Conservation (phyloP, 1,284 basidiomycete species). For the Exobasidium cylindrosporum region DNA sequence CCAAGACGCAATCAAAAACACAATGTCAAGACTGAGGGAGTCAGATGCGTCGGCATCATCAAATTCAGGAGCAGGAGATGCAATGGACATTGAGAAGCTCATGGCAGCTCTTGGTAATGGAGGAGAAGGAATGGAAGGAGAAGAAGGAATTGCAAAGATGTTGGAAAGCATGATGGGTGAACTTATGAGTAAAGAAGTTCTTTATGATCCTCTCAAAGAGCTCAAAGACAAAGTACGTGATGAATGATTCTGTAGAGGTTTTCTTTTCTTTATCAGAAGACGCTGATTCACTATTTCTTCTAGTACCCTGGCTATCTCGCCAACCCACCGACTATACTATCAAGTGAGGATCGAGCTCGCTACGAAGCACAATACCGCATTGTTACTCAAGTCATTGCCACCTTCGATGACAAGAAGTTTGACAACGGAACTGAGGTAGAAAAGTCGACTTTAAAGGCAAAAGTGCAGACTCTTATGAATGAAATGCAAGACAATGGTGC, state of each 20-base stretch:
- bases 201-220: conserved; percentile 89
- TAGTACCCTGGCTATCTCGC: conserved; percentile 80
- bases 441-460: conserved; percentile 61
- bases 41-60: conserved; percentile 61
- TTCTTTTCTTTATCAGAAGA: conserved; percentile 4
- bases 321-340: conserved; percentile 53
- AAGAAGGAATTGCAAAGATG: conserved; percentile 68
- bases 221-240: conserved; percentile 71
- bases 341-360: conserved; percentile 66
- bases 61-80: conserved; percentile 44
- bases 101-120: conserved; percentile 55
- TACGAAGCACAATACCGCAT: conserved; percentile 69
- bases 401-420: conserved; percentile 67
- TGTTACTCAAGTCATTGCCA: conserved; percentile 68
- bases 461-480: conserved; percentile 70
- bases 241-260: conserved; percentile 1
- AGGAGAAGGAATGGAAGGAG: conserved; percentile 42
- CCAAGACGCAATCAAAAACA: conserved; percentile 72
- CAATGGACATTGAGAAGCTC: conserved; percentile 68
- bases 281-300: background rate
- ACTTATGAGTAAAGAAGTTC: conserved; percentile 86
- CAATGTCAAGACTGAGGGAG: conserved; percentile 76
- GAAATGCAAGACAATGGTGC: conserved; percentile 83
- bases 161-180: conserved; percentile 89
- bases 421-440: conserved; percentile 59